Evolutionary conservation across 2,329 filamentous ascomycete species (phyloP).

Genomic region (Cercospora sp.): DNA sequence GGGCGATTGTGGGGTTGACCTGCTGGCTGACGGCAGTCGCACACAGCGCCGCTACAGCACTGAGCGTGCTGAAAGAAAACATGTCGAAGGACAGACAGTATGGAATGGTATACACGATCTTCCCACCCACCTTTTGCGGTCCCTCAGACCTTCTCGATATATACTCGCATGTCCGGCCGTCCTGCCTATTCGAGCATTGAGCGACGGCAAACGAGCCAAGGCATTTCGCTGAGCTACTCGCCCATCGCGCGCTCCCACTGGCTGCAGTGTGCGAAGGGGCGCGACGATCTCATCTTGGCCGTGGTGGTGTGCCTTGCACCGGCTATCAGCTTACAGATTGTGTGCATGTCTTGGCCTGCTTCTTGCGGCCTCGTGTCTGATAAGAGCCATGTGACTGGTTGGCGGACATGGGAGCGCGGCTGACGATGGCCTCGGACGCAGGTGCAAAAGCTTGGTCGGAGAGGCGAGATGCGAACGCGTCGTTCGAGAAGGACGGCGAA

Average conservation of each 20-base stretch:
- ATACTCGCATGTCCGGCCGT: constrained; percentile 12
- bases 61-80: constrained; percentile 9
- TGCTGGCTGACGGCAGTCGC: constrained; percentile 18
- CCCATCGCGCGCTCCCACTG: neutral
- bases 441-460: constrained; percentile 4
- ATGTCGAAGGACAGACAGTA: neutral
- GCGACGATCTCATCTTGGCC: constrained; percentile 13
- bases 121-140: neutral
- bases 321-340: neutral
- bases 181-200: constrained; percentile 17
- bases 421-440: neutral
- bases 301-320: constrained; percentile 5
- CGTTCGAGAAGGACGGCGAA: neutral
- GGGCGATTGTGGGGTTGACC: constrained; percentile 27
- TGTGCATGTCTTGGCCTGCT: constrained; percentile 8
- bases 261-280: neutral
- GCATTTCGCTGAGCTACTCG: neutral
- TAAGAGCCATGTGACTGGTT: constrained; percentile 8
- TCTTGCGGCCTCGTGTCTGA: constrained; percentile 9
- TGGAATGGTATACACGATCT: neutral
- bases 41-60: constrained; percentile 13
- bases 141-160: constrained; percentile 6
- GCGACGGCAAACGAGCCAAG: neutral
- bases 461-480: constrained; percentile 12
- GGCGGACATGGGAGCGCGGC: neutral